Percentiles rank a stretch among this genome's conserved stretches.
phyloP scores from a whole-genome alignment of 2,329 filamentous ascomycete genomes.

The Fusarium haematococcum region DNA sequence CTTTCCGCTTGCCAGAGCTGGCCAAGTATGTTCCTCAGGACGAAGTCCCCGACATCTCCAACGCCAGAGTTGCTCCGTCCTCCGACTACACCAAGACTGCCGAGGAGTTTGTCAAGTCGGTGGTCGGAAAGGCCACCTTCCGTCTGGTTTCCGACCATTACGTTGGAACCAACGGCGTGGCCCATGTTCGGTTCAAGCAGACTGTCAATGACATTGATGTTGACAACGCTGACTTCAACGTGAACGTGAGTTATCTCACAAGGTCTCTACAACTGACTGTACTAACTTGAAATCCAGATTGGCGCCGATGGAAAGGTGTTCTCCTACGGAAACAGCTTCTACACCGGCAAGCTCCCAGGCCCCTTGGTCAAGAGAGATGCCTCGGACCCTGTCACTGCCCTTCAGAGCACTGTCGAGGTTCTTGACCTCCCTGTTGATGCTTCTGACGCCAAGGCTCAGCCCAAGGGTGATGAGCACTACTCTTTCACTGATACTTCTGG shows the following conservation, averaged over 20 bases:
- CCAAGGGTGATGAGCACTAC: conserved; percentile 47
- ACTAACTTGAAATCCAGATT: conserved; percentile 47
- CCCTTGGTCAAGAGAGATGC: conserved; percentile 55
- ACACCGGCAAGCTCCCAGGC: conserved; percentile 57
- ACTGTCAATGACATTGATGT: conserved; percentile 68
- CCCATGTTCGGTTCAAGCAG: conserved; percentile 71
- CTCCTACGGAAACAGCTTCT: conserved; percentile 65
- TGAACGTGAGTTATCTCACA: conserved; percentile 60
- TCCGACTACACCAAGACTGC: conserved; percentile 58
- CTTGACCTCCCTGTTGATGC: conserved; percentile 49
- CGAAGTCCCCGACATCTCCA: conserved; percentile 29
- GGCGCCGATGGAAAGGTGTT: conserved; percentile 65
- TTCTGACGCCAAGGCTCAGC: conserved; percentile 40
- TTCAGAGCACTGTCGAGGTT: conserved; percentile 54
- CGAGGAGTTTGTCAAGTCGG: conserved; percentile 56
- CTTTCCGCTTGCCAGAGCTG: conserved; percentile 48
- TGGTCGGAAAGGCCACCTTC: conserved; percentile 56
- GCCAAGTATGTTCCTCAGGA: conserved; percentile 45
- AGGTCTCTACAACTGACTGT: too few relatives aligned
- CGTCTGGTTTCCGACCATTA: conserved; percentile 66
- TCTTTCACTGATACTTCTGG: conserved; percentile 62
- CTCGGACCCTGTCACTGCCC: conserved; percentile 57
- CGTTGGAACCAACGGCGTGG: conserved; percentile 65
- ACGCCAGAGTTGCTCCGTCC: conserved; percentile 43
- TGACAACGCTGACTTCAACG: conserved; percentile 71